Evolutionary conservation across 2,329 filamentous ascomycete genomes (phyloP).

Genomic region (Colletotrichum lentis): DNA sequence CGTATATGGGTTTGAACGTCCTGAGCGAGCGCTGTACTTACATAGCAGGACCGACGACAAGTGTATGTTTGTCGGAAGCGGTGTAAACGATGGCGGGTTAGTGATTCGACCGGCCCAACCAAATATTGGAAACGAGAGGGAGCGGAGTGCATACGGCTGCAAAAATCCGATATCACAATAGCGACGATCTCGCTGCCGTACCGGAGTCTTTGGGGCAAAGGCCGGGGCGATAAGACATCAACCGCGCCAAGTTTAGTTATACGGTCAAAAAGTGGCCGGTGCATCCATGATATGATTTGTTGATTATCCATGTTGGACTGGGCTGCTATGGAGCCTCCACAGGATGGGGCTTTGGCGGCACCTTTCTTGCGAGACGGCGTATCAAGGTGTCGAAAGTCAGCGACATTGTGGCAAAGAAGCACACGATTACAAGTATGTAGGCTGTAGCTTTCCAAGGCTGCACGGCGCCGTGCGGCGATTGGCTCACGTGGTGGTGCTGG

Average conservation of each 20-base stretch:
- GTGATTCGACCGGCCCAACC: neutral
- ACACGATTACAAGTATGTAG: neutral
- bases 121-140: neutral
- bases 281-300: neutral
- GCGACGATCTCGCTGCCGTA: neutral
- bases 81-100: conserved; percentile 5
- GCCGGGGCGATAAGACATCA: neutral
- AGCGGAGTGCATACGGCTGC: neutral
- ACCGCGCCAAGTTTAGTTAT: neutral
- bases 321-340: conserved; percentile 2
- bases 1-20: neutral
- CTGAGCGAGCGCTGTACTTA: neutral
- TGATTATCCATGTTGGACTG: neutral
- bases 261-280: conserved; percentile 1
- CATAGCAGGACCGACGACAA: neutral
- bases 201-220: conserved; percentile 2
- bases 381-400: neutral
- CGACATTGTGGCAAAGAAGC: conserved; percentile 21
- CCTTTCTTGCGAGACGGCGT: conserved; percentile 8
- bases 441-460: neutral
- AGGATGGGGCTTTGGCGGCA: neutral
- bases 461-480: conserved; percentile 5
- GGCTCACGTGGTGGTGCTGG: neutral
- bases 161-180: neutral
- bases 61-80: neutral